Conservation (phyloP, 208 protist species). For the Trypanosoma rangeli region DNA sequence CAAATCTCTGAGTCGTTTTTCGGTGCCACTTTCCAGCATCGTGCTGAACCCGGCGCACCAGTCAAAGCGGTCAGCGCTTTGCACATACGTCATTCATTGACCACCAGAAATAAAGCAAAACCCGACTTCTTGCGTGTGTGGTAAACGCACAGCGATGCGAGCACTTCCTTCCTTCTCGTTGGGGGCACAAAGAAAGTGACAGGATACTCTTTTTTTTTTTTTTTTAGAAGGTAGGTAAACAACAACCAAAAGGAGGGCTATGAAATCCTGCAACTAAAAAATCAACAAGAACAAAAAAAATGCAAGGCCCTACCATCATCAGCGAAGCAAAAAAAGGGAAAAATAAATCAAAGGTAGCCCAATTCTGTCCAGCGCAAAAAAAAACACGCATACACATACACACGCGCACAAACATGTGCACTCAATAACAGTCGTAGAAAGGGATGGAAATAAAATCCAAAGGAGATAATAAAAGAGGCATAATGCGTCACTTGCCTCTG, state of each 20-base stretch:
- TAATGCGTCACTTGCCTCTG: background rate
- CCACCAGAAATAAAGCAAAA: background rate
- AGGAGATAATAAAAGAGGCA: background rate
- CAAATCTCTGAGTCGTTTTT: conserved; percentile 42
- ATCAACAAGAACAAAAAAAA: conserved; percentile 7
- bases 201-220: background rate
- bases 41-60: conserved; percentile 44
- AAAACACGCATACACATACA: background rate
- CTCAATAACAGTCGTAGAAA: background rate
- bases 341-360: background rate
- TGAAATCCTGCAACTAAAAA: conserved; percentile 1
- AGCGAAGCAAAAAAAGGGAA: background rate
- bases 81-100: conserved; percentile 34
- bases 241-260: conserved; percentile 26
- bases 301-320: conserved; percentile 2
- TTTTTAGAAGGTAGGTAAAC: too few species aligned
- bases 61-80: background rate
- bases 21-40: conserved; percentile 39
- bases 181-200: background rate
- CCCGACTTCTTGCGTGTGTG: background rate
- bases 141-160: background rate
- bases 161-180: background rate
- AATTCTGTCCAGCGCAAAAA: background rate
- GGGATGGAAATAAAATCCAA: background rate
- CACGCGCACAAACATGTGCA: background rate